Base-by-base conservation (phyloP, 495 filamentous ascomycete species). In the Tuber magnatum region DNA sequence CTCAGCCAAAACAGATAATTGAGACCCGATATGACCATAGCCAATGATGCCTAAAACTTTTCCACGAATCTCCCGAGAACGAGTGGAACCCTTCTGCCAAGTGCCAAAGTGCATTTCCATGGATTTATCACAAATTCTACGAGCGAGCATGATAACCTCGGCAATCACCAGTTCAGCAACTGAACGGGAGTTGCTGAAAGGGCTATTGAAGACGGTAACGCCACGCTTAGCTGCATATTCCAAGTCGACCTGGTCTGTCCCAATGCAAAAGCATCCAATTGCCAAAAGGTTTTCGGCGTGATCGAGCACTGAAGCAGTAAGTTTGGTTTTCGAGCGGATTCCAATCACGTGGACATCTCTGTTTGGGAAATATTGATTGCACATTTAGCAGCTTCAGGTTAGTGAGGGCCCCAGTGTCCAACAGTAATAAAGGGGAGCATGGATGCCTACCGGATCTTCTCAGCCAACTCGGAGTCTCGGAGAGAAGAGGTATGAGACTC, bases 141-240 rank as follows among this genome's bases (percentile, higher is more conserved):
- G 90, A 16, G 96, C 94, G 40, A 99, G 89, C 41, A 87, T 84
- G 83, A 99, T 97, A 78, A 99, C 94, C 83, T 98, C 95, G 56
- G 85, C 92, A 80, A 99, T 97, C 74, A 97, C 93, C 71, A 97
- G 87, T 86, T 99, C 96, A 40, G 96, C 96, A 68, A 99, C 96
- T 83, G 92, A 95, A 80, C 96, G 90, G 6, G 95, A 98, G 85
- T 99, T 98, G 85, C 92, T 94, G 83, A 98, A 98, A 0, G 96
- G 96, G 73, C 94, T 97, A 85, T 99, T 99, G 90, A 99, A 99
- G 71, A 99, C 96, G 20, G 93, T 93, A 85, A 97, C 94, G 71
- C 96, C 96, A 82, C 95, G 91, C 71, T 90, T 87, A 16, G 96
- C 94, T 24, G 96, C 95, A 86, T 92, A 96, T 75, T 94, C 88